Percentiles rank a stretch among this genome's conserved stretches.
Conservation (phyloP, 768 basidiomycete species). For the Dentipellis sp. region DNA sequence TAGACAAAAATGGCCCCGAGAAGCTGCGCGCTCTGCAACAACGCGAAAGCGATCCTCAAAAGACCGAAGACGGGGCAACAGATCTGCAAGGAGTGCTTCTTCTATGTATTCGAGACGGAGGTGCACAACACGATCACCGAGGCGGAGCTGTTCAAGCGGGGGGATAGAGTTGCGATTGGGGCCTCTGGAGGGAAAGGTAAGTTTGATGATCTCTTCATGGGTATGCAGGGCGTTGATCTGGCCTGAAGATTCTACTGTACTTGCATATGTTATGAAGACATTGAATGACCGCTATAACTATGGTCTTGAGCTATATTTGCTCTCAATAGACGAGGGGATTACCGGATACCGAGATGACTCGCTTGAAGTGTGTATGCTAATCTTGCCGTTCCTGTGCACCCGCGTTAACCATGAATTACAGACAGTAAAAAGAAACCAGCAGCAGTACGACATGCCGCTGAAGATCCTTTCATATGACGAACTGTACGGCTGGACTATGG, state of each 20-base stretch:
- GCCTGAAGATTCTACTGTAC: conserved; percentile 83
- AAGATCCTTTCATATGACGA: conserved; percentile 96
- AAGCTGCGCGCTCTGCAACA: conserved; percentile 68
- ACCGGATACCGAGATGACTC: conserved; percentile 98
- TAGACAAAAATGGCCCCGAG: conserved; percentile 61
- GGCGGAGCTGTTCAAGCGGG: conserved; percentile 73
- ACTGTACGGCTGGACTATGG: conserved; percentile 99
- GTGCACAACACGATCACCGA: conserved; percentile 92
- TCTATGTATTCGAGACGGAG: conserved; percentile 95
- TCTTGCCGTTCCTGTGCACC: not conserved
- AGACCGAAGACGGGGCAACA: conserved; percentile 96
- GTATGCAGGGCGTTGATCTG: too few species aligned
- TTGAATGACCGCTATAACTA: conserved; percentile 93
- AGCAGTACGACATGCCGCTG: conserved; percentile 90
- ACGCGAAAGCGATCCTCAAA: conserved; percentile 77
- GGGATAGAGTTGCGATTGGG: conserved; percentile 93
- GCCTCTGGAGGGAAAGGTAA: conserved; percentile 97
- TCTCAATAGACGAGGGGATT: conserved; percentile 98
- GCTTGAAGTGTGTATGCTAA: conserved; percentile 53
- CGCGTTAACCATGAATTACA: conserved; percentile 22
- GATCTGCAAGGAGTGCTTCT: conserved; percentile 95
- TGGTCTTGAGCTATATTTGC: conserved; percentile 79
- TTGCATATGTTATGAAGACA: conserved; percentile 94
- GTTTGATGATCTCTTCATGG: conserved; percentile 7
- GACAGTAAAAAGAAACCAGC: conserved; percentile 97